Evolutionary conservation across 768 basidiomycete species (phyloP).

Genomic region (Daedaleopsis nitida): DNA sequence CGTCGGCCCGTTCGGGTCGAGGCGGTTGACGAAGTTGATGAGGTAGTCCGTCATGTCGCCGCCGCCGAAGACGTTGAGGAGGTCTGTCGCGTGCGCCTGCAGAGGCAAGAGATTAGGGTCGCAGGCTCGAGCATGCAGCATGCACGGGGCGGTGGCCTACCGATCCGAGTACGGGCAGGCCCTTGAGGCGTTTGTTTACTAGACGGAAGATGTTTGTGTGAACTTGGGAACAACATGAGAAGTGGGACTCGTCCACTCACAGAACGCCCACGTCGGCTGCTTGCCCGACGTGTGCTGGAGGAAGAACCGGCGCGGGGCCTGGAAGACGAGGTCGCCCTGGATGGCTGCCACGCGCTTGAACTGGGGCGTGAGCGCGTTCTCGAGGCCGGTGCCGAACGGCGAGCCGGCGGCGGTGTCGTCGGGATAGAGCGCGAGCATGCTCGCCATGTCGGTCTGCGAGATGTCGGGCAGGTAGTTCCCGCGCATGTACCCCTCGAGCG

Average conservation of each 20-base stretch:
- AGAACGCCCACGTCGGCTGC: slow-evolving; percentile 11
- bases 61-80: slow-evolving; percentile 9
- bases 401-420: slow-evolving; percentile 20
- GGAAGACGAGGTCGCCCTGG: slow-evolving; percentile 24
- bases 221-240: not conserved
- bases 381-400: slow-evolving; percentile 23
- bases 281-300: not conserved
- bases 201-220: not conserved
- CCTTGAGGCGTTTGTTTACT: slow-evolving; percentile 9
- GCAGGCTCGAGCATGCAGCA: no score
- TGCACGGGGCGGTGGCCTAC: not conserved
- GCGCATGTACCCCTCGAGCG: not conserved
- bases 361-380: slow-evolving; percentile 14
- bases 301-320: slow-evolving; percentile 23
- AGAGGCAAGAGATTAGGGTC: not conserved
- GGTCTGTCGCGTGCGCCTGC: slow-evolving; percentile 18
- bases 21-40: slow-evolving; percentile 28
- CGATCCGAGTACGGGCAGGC: slow-evolving; percentile 2
- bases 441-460: not conserved
- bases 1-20: slow-evolving; percentile 26
- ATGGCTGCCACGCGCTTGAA: slow-evolving; percentile 30
- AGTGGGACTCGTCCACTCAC: not conserved
- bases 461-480: slow-evolving; percentile 3
- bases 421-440: slow-evolving; percentile 12
- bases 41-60: slow-evolving; percentile 26